Evolutionary conservation across 257 asterid species (phyloP).

Genomic region (Penstemon newberryi): DNA sequence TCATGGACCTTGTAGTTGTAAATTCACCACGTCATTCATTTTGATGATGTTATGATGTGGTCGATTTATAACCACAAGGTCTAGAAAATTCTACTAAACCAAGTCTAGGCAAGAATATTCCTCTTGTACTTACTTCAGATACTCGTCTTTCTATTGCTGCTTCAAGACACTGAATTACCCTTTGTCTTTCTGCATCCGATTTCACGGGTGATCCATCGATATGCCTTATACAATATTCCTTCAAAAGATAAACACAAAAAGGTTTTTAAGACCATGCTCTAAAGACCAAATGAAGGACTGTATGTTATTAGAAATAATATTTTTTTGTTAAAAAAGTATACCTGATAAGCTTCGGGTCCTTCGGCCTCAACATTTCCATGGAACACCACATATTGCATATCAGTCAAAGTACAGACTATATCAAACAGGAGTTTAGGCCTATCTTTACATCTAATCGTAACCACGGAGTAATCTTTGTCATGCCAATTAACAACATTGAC

Average conservation of each 20-base stretch:
- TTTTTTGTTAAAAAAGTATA: constrained; percentile 19
- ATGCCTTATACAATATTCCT: constrained; percentile 94
- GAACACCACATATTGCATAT: constrained; percentile 91
- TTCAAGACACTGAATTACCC: constrained; percentile 93
- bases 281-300: background rate
- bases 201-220: constrained; percentile 91
- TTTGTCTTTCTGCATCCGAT: constrained; percentile 93
- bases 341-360: constrained; percentile 91
- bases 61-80: no score
- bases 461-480: constrained; percentile 83
- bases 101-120: no score
- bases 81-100: no score
- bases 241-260: constrained; percentile 28
- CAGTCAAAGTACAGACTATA: constrained; percentile 84
- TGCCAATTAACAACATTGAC: constrained; percentile 90
- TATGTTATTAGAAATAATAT: background rate
- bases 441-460: constrained; percentile 82
- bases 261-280: constrained; percentile 14
- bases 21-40: no score
- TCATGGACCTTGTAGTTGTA: no score
- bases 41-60: no score
- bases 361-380: constrained; percentile 87
- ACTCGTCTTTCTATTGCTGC: constrained; percentile 96
- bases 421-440: constrained; percentile 92
- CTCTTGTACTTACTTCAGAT: constrained; percentile 60